Conservation (phyloP, 176 grass and related monocot species). For the Microstegium vimineum region DNA sequence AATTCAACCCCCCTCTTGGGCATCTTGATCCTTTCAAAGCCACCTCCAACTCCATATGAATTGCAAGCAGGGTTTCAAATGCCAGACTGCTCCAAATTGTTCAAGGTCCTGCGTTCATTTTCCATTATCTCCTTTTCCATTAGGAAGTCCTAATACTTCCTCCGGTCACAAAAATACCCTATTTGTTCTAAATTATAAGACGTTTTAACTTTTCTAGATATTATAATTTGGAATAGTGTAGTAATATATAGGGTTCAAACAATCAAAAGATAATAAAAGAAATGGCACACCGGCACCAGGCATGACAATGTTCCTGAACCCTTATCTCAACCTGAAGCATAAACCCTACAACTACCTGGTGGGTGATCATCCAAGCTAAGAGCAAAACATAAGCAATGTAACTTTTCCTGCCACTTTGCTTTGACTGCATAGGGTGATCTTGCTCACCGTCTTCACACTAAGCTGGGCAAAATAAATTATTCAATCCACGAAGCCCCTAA, state of each 20-base stretch:
- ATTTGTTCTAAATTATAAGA: neutral
- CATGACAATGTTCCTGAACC: neutral
- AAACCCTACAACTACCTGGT: neutral
- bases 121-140: neutral
- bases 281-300: neutral
- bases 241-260: neutral
- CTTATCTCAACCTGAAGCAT: neutral
- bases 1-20: too few relatives aligned
- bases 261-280: neutral
- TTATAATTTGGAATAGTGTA: neutral
- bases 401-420: neutral
- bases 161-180: neutral
- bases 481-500: constrained; percentile 60
- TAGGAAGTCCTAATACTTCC: neutral
- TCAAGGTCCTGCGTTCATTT: neutral
- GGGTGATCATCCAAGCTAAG: neutral
- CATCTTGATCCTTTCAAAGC: too few relatives aligned
- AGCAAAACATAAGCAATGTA: neutral
- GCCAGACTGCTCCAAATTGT: neutral
- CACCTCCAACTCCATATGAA: neutral
- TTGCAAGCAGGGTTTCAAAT: neutral
- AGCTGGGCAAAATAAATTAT: constrained; percentile 4
- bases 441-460: neutral
- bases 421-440: neutral
- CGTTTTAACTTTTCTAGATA: neutral